Evolutionary conservation across 2,329 filamentous ascomycete species (phyloP).

Genomic region (Setomelanomma holmii): DNA sequence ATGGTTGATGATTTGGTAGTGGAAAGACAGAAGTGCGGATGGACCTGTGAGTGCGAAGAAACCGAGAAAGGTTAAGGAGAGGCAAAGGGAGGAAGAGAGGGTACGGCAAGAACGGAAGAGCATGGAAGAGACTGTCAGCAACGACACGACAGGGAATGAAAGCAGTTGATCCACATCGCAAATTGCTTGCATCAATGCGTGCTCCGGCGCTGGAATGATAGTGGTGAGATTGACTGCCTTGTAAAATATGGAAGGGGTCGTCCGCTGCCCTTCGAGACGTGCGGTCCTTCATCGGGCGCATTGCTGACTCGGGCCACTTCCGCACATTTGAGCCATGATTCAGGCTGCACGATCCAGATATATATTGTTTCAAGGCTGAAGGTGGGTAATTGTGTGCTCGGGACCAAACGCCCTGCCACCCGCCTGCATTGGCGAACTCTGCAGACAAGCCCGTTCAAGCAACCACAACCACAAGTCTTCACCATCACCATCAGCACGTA

Average conservation of each 20-base stretch:
- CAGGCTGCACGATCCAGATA: not conserved
- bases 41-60: slow-evolving; percentile 52
- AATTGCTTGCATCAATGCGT: too few species aligned
- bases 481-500: not conserved
- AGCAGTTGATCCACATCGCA: too few species aligned
- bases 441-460: not conserved
- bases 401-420: too few species aligned
- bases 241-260: too few species aligned
- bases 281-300: not conserved
- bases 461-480: not conserved
- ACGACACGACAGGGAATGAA: too few species aligned
- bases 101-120: not conserved
- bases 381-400: not conserved
- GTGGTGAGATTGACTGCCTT: too few species aligned
- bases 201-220: too few species aligned
- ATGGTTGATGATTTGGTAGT: slow-evolving; percentile 26
- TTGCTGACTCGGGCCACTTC: not conserved
- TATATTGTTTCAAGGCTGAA: not conserved
- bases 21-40: slow-evolving; percentile 52
- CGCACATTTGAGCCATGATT: not conserved
- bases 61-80: slow-evolving; percentile 48
- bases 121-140: too few species aligned
- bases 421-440: not conserved
- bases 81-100: slow-evolving; percentile 28
- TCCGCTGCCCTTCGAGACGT: too few species aligned